Percentiles rank a stretch among this genome's conserved stretches.
Conservation (phyloP, 2,329 filamentous ascomycete species). For the Septoria linicola region DNA sequence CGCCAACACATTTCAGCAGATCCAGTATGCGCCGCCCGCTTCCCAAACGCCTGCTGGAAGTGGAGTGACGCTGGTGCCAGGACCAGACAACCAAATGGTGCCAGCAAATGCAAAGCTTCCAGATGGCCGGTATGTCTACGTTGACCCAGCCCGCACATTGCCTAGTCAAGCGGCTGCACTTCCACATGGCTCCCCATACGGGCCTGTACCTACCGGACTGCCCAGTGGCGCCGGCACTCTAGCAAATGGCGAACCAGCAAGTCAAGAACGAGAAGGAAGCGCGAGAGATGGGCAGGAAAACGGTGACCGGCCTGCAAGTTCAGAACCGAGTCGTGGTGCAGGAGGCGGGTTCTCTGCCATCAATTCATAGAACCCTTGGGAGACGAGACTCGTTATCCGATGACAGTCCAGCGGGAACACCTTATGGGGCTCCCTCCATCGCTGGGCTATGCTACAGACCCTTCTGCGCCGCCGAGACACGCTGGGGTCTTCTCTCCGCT, state of each 20-base stretch:
- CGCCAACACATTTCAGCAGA: conserved; percentile 19
- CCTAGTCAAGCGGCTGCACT: conserved; percentile 18
- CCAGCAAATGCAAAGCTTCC: conserved; percentile 17
- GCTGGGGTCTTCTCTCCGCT: no score
- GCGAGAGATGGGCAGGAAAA: conserved; percentile 6
- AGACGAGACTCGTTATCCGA: no score
- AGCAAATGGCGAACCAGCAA: conserved; percentile 2
- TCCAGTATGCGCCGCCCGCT: conserved; percentile 13
- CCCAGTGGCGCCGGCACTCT: conserved; percentile 16
- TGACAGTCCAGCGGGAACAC: no score
- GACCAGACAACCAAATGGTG: conserved; percentile 16
- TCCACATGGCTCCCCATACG: conserved; percentile 26
- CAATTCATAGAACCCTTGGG: conserved; percentile 5
- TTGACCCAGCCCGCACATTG: conserved; percentile 7
- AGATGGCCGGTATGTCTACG: conserved; percentile 17
- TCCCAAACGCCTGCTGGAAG: neutral
- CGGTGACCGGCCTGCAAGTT: neutral
- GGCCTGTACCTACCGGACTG: conserved; percentile 21
- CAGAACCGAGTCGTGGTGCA: neutral
- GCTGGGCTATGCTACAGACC: no score
- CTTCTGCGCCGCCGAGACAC: no score
- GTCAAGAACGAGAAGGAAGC: conserved; percentile 3
- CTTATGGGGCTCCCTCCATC: no score
- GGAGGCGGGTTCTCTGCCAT: conserved; percentile 14
- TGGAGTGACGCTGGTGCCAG: conserved; percentile 15